Conservation (phyloP, 1,284 basidiomycete genomes). For the Trametes sp. region DNA sequence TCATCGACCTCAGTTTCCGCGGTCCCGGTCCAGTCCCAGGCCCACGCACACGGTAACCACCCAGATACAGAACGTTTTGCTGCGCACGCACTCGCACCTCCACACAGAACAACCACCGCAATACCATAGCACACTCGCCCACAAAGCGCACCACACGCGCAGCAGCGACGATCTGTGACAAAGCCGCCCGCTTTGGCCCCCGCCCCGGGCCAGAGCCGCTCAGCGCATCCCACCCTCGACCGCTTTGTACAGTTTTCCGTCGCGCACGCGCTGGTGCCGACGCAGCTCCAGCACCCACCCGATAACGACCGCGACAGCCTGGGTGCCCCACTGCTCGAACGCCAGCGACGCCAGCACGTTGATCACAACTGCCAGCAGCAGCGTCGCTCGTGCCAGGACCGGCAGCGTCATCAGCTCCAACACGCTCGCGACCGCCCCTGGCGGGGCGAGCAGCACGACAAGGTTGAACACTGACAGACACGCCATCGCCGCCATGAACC, state of each 20-base stretch:
- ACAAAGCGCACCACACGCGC: background rate
- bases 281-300: slow-evolving; percentile 55
- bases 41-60: slow-evolving; percentile 10
- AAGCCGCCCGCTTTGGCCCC: slow-evolving; percentile 1
- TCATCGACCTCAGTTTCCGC: slow-evolving; percentile 25
- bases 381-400: slow-evolving; percentile 68
- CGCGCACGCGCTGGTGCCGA: slow-evolving; percentile 56
- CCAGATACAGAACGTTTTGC: background rate
- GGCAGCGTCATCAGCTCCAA: slow-evolving; percentile 87
- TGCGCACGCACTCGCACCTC: background rate
- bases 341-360: slow-evolving; percentile 81
- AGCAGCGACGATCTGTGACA: slow-evolving; percentile 15
- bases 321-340: slow-evolving; percentile 84
- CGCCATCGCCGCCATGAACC: slow-evolving; percentile 79
- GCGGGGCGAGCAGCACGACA: slow-evolving; percentile 78
- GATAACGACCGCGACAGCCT: slow-evolving; percentile 64
- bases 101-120: background rate
- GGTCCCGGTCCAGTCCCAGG: slow-evolving; percentile 8
- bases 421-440: slow-evolving; percentile 64
- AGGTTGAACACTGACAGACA: slow-evolving; percentile 76
- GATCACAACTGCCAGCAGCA: slow-evolving; percentile 74
- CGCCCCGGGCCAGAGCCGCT: slow-evolving; percentile 1
- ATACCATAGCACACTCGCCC: no score
- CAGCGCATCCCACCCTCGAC: slow-evolving; percentile 71
- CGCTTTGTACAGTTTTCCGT: slow-evolving; percentile 75